These are phyloP conservation scores for Aspergillus ibericus DNA, from an alignment of 2,329 filamentous ascomycete genomes.

Conservation along the genomic window DNA sequence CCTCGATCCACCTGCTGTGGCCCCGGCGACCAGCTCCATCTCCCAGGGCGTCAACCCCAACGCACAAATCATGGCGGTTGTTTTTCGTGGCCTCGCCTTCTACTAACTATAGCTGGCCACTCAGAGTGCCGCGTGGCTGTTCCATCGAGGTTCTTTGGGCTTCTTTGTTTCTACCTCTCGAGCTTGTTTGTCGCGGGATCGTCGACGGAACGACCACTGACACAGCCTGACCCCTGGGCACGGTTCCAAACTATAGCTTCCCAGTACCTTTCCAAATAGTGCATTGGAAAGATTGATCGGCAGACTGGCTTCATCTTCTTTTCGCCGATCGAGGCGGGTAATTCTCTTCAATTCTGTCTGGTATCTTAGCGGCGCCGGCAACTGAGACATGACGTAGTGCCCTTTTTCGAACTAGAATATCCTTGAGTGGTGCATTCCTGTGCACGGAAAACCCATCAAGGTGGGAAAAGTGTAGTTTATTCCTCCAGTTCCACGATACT, in stretches of 20 bases:
- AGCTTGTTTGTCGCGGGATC: not conserved
- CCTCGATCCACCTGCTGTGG: slow-evolving; percentile 25
- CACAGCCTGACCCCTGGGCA: not conserved
- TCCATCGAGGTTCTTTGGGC: slow-evolving; percentile 2
- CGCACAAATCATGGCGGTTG: slow-evolving; percentile 18
- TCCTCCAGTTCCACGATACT: slow-evolving; percentile 1
- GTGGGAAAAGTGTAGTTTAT: not conserved
- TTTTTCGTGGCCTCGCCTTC: not conserved
- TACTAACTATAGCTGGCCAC: not conserved
- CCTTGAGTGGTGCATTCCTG: not conserved
- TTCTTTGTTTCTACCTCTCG: not conserved
- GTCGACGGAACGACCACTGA: not conserved
- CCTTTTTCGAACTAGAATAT: not conserved
- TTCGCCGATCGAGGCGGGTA: not conserved
- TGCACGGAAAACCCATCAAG: not conserved
- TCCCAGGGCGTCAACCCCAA: slow-evolving; percentile 18
- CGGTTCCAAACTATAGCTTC: slow-evolving; percentile 10
- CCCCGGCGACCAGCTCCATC: slow-evolving; percentile 32
- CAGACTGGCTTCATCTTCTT: not conserved
- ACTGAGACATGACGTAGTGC: slow-evolving; percentile 1
- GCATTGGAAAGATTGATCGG: not conserved
- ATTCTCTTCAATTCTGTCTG: not conserved
- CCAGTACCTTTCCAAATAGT: slow-evolving; percentile 1
- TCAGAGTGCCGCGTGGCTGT: not conserved
- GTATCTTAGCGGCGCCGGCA: not conserved